Conservation (phyloP, 306 rosid genomes). For the Prunus mira region DNA sequence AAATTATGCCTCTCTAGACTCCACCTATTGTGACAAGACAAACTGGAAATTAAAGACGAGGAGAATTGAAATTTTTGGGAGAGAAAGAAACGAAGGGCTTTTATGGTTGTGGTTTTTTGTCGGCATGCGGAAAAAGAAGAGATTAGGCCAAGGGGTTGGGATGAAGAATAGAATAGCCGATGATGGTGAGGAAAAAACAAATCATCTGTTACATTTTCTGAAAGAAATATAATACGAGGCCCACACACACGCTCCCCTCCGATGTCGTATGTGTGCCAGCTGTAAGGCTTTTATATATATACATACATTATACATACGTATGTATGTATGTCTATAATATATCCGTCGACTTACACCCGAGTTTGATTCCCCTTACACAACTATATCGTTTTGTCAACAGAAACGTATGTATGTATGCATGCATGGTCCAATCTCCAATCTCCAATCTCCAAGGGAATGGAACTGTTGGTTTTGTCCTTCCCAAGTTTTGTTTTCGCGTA, state of each 20-base stretch:
- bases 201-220: background rate
- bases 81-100: background rate
- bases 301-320: too few relatives aligned
- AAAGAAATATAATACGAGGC: background rate
- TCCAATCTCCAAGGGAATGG: background rate
- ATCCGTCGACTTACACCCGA: too few relatives aligned
- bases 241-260: background rate
- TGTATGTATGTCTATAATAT: too few relatives aligned
- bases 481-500: background rate
- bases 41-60: background rate
- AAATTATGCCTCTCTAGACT: background rate
- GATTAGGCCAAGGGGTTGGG: background rate
- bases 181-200: background rate
- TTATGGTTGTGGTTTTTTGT: slow-evolving; percentile 1
- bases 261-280: background rate
- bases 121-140: slow-evolving; percentile 1
- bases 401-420: too few relatives aligned
- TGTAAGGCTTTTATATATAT: too few relatives aligned
- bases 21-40: background rate
- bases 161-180: background rate
- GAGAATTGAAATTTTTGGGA: background rate
- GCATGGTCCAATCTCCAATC: too few relatives aligned
- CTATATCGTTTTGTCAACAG: too few relatives aligned
- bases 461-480: background rate
- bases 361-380: too few relatives aligned